A percentile compares a stretch with the other conserved stretches of the same genome.
These are phyloP conservation scores for Leishmania lainsoni DNA, from an alignment of 208 protist species.

Conservation along the genomic window DNA sequence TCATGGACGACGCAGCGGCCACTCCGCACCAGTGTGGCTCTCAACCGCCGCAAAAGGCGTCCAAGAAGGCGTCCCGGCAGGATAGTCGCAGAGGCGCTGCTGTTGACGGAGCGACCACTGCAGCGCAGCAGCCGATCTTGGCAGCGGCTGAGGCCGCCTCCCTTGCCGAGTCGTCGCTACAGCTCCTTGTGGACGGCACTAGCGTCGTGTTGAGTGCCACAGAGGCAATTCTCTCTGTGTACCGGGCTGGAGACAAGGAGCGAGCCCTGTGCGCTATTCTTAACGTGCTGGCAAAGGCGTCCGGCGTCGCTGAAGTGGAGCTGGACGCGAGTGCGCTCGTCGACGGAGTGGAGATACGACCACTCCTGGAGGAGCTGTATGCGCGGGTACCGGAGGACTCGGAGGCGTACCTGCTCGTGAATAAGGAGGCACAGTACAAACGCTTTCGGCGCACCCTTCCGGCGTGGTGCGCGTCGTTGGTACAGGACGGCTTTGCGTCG, in stretches of 20 bases:
- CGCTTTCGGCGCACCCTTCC: constrained; percentile 61
- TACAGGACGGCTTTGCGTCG: constrained; percentile 54
- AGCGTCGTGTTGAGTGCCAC: constrained; percentile 35
- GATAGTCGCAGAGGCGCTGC: constrained; percentile 7
- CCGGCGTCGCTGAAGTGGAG: constrained; percentile 77
- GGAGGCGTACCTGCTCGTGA: constrained; percentile 73
- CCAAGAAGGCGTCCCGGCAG: constrained; percentile 20
- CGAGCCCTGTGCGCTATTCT: constrained; percentile 68
- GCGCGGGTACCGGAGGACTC: constrained; percentile 70
- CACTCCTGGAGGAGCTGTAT: constrained; percentile 87
- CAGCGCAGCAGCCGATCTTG: constrained; percentile 13
- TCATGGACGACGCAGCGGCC: constrained; percentile 27
- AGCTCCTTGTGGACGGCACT: constrained; percentile 48
- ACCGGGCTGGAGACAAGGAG: constrained; percentile 40
- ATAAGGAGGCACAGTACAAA: constrained; percentile 77
- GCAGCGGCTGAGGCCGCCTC: constrained; percentile 36
- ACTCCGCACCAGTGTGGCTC: neutral
- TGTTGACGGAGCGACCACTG: neutral
- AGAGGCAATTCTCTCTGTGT: constrained; percentile 56
- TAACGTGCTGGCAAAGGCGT: constrained; percentile 73
- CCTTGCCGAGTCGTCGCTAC: constrained; percentile 48
- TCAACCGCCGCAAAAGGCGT: constrained; percentile 12
- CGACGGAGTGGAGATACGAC: constrained; percentile 62
- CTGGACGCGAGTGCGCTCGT: constrained; percentile 56
- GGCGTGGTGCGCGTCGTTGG: constrained; percentile 67